Evolutionary conservation across 805 yeast species (phyloP), one percentile per base, ranked within the genome.

Genomic region (Pichia pseudocactophila): DNA sequence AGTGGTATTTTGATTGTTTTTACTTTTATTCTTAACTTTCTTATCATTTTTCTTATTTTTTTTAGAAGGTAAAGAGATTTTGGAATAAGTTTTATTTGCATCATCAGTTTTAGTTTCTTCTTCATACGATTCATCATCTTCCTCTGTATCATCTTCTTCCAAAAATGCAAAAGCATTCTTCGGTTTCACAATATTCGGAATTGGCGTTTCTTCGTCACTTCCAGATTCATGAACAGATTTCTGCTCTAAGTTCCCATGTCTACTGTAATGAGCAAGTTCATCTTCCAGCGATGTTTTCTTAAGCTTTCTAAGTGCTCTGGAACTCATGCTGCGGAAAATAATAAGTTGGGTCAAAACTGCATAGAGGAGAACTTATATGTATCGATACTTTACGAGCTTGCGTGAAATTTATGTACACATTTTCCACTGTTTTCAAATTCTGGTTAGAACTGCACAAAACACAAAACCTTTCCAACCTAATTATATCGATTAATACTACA

Each of bases 221-320:
- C 39, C 13, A 30, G 43, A 40, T 15, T 44, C 55, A 1, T 52
- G 57, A 13, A 46, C 61, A 6, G 39, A 22, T 16, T 43, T 50
- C 20, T 34, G 39, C 9, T 37, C 47, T 12, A 25, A 7, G 11
- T 9, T 18, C 12, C 7, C 17, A 31, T 10, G 32, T 26, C 18
- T 37, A 9, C 40, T 40, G 17, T 52, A 19, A 44, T 54, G 49
- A 43, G 60, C 50, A 46, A 47, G 42, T 30, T 50, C 54, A 10
- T 50, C 46, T 40, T 59, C 62, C 8, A 48, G 30, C 9, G 56
- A 55, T 33, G 53, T 46, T 40, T 56, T 66, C 44, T 71, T 70
- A 11, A 74, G 54, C 42, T 66, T 62, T 47, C 67, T 67, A 36
- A 74, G 57, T 6, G 73, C 74, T 50, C 78, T 64, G 2, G 74